Conservation (phyloP, 768 basidiomycete genomes). For the Collybia sp. region DNA sequence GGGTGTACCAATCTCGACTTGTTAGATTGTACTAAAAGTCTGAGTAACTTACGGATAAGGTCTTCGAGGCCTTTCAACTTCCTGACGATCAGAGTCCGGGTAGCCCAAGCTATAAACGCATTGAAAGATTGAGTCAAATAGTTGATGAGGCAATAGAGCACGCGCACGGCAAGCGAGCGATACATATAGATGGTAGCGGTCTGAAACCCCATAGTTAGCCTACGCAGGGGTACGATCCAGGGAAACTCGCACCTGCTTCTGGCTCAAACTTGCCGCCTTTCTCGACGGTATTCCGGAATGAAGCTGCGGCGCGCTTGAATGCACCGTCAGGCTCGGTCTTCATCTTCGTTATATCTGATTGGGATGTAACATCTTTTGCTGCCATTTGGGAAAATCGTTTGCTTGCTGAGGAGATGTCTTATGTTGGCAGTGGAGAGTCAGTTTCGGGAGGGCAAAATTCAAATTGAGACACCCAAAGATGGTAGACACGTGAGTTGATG, state of each 20-base stretch:
- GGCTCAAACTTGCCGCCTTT: slow-evolving; percentile 43
- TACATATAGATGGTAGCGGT: slow-evolving; percentile 89
- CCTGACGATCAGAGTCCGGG: slow-evolving; percentile 79
- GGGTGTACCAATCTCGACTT: background rate
- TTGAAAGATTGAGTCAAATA: background rate
- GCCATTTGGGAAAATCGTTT: slow-evolving; percentile 18
- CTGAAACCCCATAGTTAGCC: slow-evolving; percentile 31
- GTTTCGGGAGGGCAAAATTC: too few relatives aligned
- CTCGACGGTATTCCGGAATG: slow-evolving; percentile 55
- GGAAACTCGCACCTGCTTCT: slow-evolving; percentile 55
- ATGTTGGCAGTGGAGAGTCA: too few relatives aligned
- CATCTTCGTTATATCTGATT: slow-evolving; percentile 52
- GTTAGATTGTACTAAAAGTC: background rate
- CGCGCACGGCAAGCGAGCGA: slow-evolving; percentile 76
- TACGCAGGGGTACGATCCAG: background rate
- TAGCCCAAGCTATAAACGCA: slow-evolving; percentile 76
- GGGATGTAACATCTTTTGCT: slow-evolving; percentile 24
- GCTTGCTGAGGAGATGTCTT: too few relatives aligned
- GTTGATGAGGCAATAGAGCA: background rate
- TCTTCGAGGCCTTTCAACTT: slow-evolving; percentile 90
- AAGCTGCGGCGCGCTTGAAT: slow-evolving; percentile 51
- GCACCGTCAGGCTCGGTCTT: slow-evolving; percentile 56
- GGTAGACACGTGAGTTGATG: too few relatives aligned
- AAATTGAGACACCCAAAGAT: too few relatives aligned
- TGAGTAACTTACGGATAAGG: slow-evolving; percentile 56